Percentiles rank a stretch among this genome's conserved stretches.
Conservation (phyloP, 345 rosid genomes). For the Stellera chamaejasme region DNA sequence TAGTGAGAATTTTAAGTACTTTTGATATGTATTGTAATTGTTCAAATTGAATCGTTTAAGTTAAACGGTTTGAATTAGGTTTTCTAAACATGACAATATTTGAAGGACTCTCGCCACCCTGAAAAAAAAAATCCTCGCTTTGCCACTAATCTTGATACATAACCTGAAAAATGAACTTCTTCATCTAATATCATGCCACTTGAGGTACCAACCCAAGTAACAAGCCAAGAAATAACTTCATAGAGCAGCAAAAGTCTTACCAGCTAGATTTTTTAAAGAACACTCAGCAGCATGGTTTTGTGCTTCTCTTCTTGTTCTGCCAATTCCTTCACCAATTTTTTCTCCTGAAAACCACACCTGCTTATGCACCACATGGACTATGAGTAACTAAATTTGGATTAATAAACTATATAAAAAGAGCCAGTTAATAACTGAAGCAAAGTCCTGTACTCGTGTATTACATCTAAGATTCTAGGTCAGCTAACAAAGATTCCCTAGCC, state of each 20-base stretch:
- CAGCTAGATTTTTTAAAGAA: slow-evolving; percentile 65
- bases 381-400: background rate
- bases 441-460: slow-evolving; percentile 9
- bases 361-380: slow-evolving; percentile 3
- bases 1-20: too few species aligned
- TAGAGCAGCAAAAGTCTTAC: slow-evolving; percentile 30
- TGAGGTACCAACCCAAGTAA: background rate
- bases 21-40: too few species aligned
- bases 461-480: background rate
- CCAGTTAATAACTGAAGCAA: slow-evolving; percentile 4
- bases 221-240: background rate
- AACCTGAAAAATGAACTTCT: background rate
- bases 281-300: slow-evolving; percentile 68
- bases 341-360: slow-evolving; percentile 87
- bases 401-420: slow-evolving; percentile 9
- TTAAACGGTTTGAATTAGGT: background rate
- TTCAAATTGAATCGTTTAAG: background rate
- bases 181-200: background rate
- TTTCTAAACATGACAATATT: slow-evolving; percentile 1
- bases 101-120: background rate
- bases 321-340: slow-evolving; percentile 75
- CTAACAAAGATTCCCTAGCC: too few species aligned
- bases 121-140: background rate
- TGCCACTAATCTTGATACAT: background rate
- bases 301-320: slow-evolving; percentile 86